Evolutionary conservation across 768 basidiomycete genomes (phyloP).

Genomic region (Thelephora ganbajun): DNA sequence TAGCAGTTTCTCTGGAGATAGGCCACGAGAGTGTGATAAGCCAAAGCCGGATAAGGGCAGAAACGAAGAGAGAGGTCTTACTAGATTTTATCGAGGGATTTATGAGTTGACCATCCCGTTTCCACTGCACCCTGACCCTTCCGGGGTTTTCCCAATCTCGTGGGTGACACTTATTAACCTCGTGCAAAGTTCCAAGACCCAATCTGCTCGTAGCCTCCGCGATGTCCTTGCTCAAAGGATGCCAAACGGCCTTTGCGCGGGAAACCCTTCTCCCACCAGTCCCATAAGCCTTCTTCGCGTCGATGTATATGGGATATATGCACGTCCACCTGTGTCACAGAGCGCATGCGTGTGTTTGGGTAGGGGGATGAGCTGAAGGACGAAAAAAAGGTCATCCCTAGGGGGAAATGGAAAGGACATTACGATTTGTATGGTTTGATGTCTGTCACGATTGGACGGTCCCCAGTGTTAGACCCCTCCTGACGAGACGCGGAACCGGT

Average conservation of each 20-base stretch:
- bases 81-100: slow-evolving; percentile 65
- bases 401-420: slow-evolving; percentile 15
- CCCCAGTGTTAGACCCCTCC: slow-evolving; percentile 16
- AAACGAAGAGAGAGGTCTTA: slow-evolving; percentile 21
- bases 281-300: slow-evolving; percentile 83
- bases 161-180: slow-evolving; percentile 84
- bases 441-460: slow-evolving; percentile 34
- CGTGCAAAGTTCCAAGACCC: slow-evolving; percentile 71
- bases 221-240: slow-evolving; percentile 90
- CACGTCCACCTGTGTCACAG: slow-evolving; percentile 66
- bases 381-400: neutral
- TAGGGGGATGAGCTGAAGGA: slow-evolving; percentile 3
- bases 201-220: slow-evolving; percentile 68
- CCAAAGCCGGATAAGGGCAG: neutral
- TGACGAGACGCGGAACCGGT: slow-evolving; percentile 26
- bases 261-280: slow-evolving; percentile 74
- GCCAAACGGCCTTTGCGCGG: slow-evolving; percentile 75
- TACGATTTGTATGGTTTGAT: slow-evolving; percentile 78
- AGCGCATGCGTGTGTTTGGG: slow-evolving; percentile 4
- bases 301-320: slow-evolving; percentile 93
- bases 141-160: slow-evolving; percentile 99
- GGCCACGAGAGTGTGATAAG: slow-evolving; percentile 1
- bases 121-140: slow-evolving; percentile 86
- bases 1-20: slow-evolving; percentile 55
- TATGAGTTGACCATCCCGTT: slow-evolving; percentile 57